Conservation (phyloP, 495 filamentous ascomycete genomes). For the Tetracladium marchalianum region DNA sequence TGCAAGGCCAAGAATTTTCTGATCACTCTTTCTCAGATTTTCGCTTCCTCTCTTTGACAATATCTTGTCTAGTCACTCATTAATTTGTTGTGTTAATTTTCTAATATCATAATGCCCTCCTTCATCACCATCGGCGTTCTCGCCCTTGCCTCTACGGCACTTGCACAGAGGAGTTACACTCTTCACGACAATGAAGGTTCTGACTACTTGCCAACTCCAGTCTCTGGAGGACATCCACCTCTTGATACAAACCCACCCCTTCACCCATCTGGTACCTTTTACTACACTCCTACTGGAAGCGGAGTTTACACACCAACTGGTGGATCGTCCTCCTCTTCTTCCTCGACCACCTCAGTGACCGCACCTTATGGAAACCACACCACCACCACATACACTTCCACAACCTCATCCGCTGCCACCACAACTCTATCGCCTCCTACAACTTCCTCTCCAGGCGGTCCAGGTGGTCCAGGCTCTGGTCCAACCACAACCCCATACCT, state of each 20-base stretch:
- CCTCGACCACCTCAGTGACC: too few species aligned
- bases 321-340: too few species aligned
- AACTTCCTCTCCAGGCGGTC: neutral
- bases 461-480: too few species aligned
- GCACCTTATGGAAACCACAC: neutral
- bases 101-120: conserved; percentile 6
- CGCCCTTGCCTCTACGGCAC: conserved; percentile 13
- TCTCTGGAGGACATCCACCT: too few species aligned
- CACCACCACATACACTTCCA: neutral
- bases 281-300: too few species aligned
- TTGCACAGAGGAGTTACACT: conserved; percentile 3
- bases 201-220: neutral
- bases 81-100: conserved; percentile 3
- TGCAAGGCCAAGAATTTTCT: conserved; percentile 10
- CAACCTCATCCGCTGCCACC: neutral
- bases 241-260: too few species aligned
- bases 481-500: neutral
- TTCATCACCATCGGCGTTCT: conserved; percentile 9
- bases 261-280: too few species aligned
- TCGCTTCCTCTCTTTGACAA: conserved; percentile 4
- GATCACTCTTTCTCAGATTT: conserved; percentile 13
- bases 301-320: too few species aligned
- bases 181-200: neutral
- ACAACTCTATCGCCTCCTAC: neutral
- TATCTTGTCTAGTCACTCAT: conserved; percentile 15